Evolutionary conservation across 768 basidiomycete species (phyloP), one percentile per base, ranked within the genome.

Genomic region (Trametes elegans): DNA sequence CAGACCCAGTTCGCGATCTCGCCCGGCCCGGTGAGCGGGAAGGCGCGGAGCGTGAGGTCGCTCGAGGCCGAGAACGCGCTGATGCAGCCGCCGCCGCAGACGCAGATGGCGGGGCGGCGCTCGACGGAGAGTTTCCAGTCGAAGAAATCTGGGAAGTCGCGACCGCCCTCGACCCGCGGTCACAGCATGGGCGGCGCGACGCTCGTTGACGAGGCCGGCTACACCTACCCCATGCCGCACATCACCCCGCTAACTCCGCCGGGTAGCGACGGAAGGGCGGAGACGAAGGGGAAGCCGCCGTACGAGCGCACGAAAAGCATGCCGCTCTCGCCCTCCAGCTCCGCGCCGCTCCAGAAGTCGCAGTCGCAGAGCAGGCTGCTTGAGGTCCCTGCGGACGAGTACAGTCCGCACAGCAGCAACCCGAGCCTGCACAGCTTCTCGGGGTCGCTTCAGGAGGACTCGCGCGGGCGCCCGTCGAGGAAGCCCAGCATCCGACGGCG

Each of bases 251-350:
- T 61, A 7, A 2, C 41, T 4, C 29, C 58, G 3, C n/a, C n/a
- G n/a, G n/a, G n/a, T n/a, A n/a, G n/a, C n/a, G n/a, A n/a, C n/a
- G n/a, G n/a, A n/a, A n/a, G n/a, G n/a, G 16, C 46, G 3, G 21
- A 28, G 34, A 23, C 51, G 3, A 27, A 50, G 9, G 14, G 28
- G 57, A 64, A 61, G 38, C 64, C 64, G 21, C 53, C 76, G 8
- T 57, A 66, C 42, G n/a, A 36, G 9, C 75, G 80, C 29, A 74
- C 71, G 63, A 81, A 82, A 72, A 80, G 82, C 49, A 80, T 80
- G 74, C 62, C 62, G 23, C 55, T 60, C n/a, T 26, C 61, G 2
- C 79, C 80, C n/a, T n/a, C n/a, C 0, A 60, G 75, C 9, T 57
- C 64, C 9, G 26, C 46, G 9, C 40, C 54, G 1, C 58, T 70